Percentiles rank a stretch among this genome's conserved stretches.
Evolutionary conservation across 192 early-diverging fungal genomes (phyloP).

Genomic region (Backusella circina): DNA sequence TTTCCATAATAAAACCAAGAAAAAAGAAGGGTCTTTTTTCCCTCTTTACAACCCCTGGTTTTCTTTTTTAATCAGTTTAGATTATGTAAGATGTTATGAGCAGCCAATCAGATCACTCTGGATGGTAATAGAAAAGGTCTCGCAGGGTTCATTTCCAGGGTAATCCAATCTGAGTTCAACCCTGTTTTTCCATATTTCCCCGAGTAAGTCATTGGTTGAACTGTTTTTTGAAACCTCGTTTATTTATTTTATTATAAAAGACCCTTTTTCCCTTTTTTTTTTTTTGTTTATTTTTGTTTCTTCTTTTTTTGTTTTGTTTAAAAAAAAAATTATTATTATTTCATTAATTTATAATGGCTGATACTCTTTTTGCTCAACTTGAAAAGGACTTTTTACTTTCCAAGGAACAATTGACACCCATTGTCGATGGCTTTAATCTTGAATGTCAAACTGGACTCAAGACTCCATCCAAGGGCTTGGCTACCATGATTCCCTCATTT

Average conservation of each 20-base stretch:
- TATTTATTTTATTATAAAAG: not conserved
- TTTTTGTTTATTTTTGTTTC: not conserved
- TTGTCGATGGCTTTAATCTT: slow-evolving; percentile 32
- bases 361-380: slow-evolving; percentile 23
- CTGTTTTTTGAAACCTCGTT: not conserved
- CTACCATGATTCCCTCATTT: slow-evolving; percentile 91
- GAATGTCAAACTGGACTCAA: slow-evolving; percentile 34
- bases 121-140: not conserved
- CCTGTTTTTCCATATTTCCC: not conserved
- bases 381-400: slow-evolving; percentile 23
- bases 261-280: not conserved
- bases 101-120: not conserved
- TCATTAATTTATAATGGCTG: slow-evolving; percentile 5
- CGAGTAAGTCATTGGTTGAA: not conserved
- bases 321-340: not conserved
- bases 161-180: not conserved
- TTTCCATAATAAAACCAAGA: not conserved
- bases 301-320: not conserved
- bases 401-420: slow-evolving; percentile 19
- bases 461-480: slow-evolving; percentile 42
- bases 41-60: not conserved
- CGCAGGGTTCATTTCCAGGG: slow-evolving; percentile 5
- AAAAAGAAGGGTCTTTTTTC: slow-evolving; percentile 1
- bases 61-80: not conserved
- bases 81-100: not conserved